These are phyloP conservation scores for Phytopythium delawarense DNA, from an alignment of 352 stramenopile genomes.

Conservation along the genomic window DNA sequence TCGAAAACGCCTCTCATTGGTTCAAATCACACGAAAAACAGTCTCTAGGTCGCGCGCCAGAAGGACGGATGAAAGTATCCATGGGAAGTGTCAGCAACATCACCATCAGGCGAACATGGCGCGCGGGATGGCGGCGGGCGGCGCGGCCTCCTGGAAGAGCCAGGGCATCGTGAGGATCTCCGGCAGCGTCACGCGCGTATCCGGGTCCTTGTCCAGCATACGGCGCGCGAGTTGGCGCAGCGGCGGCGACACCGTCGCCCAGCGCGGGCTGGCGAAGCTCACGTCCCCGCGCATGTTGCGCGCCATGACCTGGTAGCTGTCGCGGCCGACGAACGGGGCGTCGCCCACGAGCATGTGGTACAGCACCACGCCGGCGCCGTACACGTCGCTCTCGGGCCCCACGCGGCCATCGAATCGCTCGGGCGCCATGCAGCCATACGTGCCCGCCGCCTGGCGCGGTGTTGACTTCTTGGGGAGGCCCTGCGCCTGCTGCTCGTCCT, in stretches of 20 bases:
- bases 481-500: too few species aligned
- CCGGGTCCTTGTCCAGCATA: constrained; percentile 53
- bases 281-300: constrained; percentile 63
- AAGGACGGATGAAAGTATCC: neutral
- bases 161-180: constrained; percentile 55
- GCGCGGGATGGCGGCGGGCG: neutral
- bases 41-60: neutral
- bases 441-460: constrained; percentile 24
- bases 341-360: constrained; percentile 57
- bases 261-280: constrained; percentile 33
- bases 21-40: neutral
- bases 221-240: constrained; percentile 31
- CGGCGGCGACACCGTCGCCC: constrained; percentile 27
- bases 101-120: constrained; percentile 4
- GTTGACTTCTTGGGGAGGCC: neutral
- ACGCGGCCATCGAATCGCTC: constrained; percentile 51
- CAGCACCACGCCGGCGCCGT: constrained; percentile 53
- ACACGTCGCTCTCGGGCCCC: constrained; percentile 53
- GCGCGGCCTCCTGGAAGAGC: constrained; percentile 33
- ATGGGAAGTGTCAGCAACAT: too few species aligned
- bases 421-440: constrained; percentile 63
- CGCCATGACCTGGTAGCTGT: constrained; percentile 49
- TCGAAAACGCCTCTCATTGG: neutral
- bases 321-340: constrained; percentile 36
- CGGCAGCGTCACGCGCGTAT: constrained; percentile 37